Conservation (phyloP, 352 stramenopile species). For the Phytophthora macrochlamydospora region DNA sequence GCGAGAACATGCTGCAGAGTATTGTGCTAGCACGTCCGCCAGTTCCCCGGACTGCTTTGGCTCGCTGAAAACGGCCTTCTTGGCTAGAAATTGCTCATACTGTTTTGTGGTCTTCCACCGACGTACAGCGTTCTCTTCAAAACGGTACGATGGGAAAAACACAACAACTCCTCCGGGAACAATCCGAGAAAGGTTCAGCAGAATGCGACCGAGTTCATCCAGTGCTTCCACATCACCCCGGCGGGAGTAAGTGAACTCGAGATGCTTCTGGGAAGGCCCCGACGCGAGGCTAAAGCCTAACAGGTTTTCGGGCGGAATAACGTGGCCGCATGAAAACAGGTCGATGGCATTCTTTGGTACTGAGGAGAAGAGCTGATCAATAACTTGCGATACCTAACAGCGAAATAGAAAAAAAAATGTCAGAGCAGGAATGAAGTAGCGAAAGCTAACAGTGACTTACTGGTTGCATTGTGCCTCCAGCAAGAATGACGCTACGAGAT, state of each 20-base stretch:
- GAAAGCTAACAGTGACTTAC: conserved; percentile 31
- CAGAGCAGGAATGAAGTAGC: not conserved
- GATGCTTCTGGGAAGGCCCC: conserved; percentile 85
- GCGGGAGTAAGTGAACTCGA: conserved; percentile 95
- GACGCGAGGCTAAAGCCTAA: conserved; percentile 69
- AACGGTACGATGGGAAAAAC: conserved; percentile 98
- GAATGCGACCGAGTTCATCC: conserved; percentile 94
- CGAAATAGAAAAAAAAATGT: conserved; percentile 5
- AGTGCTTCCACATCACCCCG: conserved; percentile 77
- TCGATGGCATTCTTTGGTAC: conserved; percentile 82
- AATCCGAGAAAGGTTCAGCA: conserved; percentile 91
- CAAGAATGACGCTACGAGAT: conserved; percentile 95
- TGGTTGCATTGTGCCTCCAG: conserved; percentile 98
- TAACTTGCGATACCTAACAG: conserved; percentile 90
- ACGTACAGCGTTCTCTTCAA: conserved; percentile 90
- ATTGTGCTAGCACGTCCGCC: conserved; percentile 86
- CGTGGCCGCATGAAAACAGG: conserved; percentile 98
- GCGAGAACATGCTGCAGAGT: conserved; percentile 68
- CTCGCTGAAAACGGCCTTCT: conserved; percentile 95
- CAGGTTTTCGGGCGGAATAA: conserved; percentile 95
- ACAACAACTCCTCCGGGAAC: conserved; percentile 96
- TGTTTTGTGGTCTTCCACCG: conserved; percentile 88
- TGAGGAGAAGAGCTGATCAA: conserved; percentile 92
- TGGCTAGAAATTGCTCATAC: conserved; percentile 83
- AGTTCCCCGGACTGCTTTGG: conserved; percentile 94